These are phyloP conservation scores for Neospermospora avenae DNA, from an alignment of 2,329 filamentous ascomycete genomes.

Conservation along the genomic window DNA sequence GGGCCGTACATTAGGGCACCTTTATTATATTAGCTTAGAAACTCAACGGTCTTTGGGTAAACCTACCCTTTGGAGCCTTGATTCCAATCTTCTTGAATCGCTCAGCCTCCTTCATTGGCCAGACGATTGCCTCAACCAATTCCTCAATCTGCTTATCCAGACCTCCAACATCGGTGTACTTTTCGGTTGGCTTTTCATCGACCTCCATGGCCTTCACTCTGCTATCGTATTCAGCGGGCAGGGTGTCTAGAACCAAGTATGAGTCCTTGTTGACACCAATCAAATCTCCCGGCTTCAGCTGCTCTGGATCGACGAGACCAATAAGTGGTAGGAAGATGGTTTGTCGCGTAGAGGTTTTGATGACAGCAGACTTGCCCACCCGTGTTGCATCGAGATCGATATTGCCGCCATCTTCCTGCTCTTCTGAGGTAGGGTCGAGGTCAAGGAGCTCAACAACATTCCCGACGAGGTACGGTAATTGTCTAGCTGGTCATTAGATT, in stretches of 20 bases:
- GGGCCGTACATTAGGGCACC: slow-evolving; percentile 98
- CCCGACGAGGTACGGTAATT: slow-evolving; percentile 96
- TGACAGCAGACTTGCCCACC: slow-evolving; percentile 96
- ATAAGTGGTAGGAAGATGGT: slow-evolving; percentile 98
- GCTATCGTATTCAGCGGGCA: slow-evolving; percentile 97
- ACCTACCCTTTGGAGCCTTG: slow-evolving; percentile 93
- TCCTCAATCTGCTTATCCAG: slow-evolving; percentile 99
- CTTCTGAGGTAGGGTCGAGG: slow-evolving; percentile 92
- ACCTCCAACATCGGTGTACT: slow-evolving; percentile 97
- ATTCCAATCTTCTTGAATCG: slow-evolving; percentile 99
- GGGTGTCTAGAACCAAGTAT: slow-evolving; percentile 92
- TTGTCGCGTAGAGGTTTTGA: slow-evolving; percentile 97
- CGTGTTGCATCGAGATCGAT: slow-evolving; percentile 96
- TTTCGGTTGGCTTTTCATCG: slow-evolving; percentile 98
- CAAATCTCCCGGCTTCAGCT: slow-evolving; percentile 90
- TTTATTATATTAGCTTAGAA: slow-evolving; percentile 38
- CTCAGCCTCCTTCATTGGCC: slow-evolving; percentile 99
- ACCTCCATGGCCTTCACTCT: slow-evolving; percentile 99
- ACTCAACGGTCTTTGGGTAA: slow-evolving; percentile 7
- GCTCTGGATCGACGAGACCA: slow-evolving; percentile 91
- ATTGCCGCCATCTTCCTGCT: slow-evolving; percentile 95
- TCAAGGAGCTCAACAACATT: slow-evolving; percentile 98
- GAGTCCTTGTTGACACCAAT: slow-evolving; percentile 99
- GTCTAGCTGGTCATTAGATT: slow-evolving; percentile 50
- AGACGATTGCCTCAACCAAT: slow-evolving; percentile 95